A percentile compares a stretch with the other conserved stretches of the same genome.
Evolutionary conservation across 306 rosid species (phyloP).

Genomic region (Crataegus laevigata): DNA sequence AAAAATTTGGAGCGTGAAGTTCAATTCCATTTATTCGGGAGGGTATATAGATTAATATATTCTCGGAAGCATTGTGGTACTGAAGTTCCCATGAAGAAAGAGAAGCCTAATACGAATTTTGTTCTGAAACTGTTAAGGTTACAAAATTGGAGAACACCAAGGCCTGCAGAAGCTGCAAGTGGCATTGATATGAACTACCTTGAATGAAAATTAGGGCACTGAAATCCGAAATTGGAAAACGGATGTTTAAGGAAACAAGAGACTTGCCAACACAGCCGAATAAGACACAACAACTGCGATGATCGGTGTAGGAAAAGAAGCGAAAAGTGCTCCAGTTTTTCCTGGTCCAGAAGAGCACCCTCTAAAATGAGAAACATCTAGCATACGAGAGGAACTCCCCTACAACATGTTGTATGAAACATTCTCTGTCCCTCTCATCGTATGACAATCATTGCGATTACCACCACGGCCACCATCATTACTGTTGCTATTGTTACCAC

Average conservation of each 20-base stretch:
- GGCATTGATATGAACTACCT: neutral
- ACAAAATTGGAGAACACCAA: slow-evolving; percentile 80
- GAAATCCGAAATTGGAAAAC: neutral
- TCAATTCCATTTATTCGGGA: too few relatives aligned
- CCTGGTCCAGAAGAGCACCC: slow-evolving; percentile 22
- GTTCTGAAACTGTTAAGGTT: slow-evolving; percentile 83
- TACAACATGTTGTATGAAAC: neutral
- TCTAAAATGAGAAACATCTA: neutral
- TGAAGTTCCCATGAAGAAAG: slow-evolving; percentile 77
- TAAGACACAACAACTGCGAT: slow-evolving; percentile 66
- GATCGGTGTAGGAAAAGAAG: slow-evolving; percentile 73
- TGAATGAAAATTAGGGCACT: too few relatives aligned
- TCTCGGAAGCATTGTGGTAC: slow-evolving; percentile 84
- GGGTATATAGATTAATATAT: neutral
- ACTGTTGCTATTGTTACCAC: neutral
- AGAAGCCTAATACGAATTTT: slow-evolving; percentile 58
- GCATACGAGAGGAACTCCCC: neutral
- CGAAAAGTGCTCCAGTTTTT: slow-evolving; percentile 70
- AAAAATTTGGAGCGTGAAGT: too few relatives aligned
- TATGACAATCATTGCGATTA: too few relatives aligned
- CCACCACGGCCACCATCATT: neutral
- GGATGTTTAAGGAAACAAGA: neutral
- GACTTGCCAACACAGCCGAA: slow-evolving; percentile 69
- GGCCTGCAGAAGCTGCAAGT: slow-evolving; percentile 70
- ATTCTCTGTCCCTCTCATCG: neutral